phyloP scores from a whole-genome alignment of 768 basidiomycete species.

The Trametes villosa region DNA sequence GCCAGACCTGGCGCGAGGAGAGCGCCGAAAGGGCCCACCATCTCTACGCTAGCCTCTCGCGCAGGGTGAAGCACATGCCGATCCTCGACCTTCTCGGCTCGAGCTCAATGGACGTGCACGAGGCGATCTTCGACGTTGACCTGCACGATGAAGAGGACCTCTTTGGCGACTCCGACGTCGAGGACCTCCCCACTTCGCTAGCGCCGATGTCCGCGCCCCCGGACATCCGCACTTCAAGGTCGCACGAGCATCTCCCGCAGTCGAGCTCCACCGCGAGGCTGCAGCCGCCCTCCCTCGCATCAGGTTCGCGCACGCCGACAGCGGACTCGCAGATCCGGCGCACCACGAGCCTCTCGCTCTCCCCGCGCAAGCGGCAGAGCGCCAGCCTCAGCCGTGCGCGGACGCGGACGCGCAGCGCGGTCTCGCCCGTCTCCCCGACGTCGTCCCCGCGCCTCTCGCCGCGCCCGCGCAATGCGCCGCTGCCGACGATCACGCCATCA shows the following conservation, averaged over 20 bases:
- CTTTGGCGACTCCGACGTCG: constrained; percentile 57
- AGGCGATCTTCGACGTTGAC: constrained; percentile 80
- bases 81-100: constrained; percentile 79
- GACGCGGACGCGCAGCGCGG: constrained; percentile 19
- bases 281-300: not conserved
- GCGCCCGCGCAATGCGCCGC: constrained; percentile 29
- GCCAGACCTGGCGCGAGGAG: constrained; percentile 53
- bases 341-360: constrained; percentile 29
- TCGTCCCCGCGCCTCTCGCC: constrained; percentile 30
- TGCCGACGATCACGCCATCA: constrained; percentile 31
- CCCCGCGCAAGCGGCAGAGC: constrained; percentile 17
- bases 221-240: constrained; percentile 12
- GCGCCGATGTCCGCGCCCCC: constrained; percentile 19
- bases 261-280: not conserved
- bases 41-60: constrained; percentile 68
- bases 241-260: constrained; percentile 18
- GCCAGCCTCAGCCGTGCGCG: not conserved
- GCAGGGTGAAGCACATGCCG: constrained; percentile 73
- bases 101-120: constrained; percentile 66
- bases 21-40: constrained; percentile 56
- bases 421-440: constrained; percentile 12
- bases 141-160: constrained; percentile 48
- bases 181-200: constrained; percentile 25
- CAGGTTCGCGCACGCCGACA: constrained; percentile 7
- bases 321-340: constrained; percentile 17